Evolutionary conservation across 257 asterid species (phyloP), one percentile per base, ranked within the genome.

Genomic region (Jaltomata sinuosa): DNA sequence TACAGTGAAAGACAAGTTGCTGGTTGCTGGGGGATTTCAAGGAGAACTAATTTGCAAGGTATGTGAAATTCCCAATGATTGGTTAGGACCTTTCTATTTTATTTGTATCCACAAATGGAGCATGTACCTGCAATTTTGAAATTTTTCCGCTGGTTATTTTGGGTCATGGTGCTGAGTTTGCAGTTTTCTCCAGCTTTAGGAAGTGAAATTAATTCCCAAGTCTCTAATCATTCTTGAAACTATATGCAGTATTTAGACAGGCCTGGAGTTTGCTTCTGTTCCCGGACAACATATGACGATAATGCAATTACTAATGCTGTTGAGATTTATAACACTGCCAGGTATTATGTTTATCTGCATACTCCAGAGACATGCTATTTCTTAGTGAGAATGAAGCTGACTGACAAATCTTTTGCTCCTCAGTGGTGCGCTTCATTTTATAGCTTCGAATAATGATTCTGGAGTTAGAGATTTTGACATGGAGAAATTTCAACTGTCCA

Each of bases 31-130:
- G 86, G 99, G 99, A 67, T 96, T 94, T 91, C 99, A 93, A 85
- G 99, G 99, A 84, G 98, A 96, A 87, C 91, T 96, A 53, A 92
- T 96, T 68, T 96, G 99, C 98, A 93, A 93, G 97, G 97, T 93
- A 12, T 53, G 80, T 72, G 12, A 72, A 71, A n/a, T 22, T 38
- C 55, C 29, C 80, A n/a, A n/a, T 72, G 38, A 74, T 15, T 45
- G 81, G 40, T 74, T 74, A 45, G 81, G 16, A 15, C 25, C 21
- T 14, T 11, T 29, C 12, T 74, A 45, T 49, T 45, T 49, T 69
- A 36, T 74, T 74, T 25, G 81, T 5, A 8, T 74, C 40, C 34
- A 45, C 40, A 74, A 45, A 47, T 45, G 59, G 55, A 45, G 59
- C 22, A 74, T 25, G 57, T 45, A 29, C 76, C 25, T 32, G 61